Base-by-base conservation (phyloP, 768 basidiomycete genomes). In the Astraeus odoratus region DNA sequence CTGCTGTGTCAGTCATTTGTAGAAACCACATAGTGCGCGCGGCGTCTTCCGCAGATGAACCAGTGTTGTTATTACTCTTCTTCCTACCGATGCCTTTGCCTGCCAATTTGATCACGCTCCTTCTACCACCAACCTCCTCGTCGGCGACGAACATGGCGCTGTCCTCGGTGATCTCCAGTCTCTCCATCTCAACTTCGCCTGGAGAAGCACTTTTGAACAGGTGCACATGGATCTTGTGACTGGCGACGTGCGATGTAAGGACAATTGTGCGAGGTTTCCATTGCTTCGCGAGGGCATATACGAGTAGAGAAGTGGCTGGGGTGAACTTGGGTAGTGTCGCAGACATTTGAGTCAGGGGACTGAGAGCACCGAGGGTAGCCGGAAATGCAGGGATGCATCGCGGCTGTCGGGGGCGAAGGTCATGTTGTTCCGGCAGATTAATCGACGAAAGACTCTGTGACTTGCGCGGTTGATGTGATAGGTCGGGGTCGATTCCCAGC, bases 121-220 rank as follows among this genome's bases (percentile, higher is more conserved):
- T 57, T 38, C 68, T 65, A 3, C 75, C 72, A 8, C 67, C 69
- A 5, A 73, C 64, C 12, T 70, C 69, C 36, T 67, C 66, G 37
- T 85, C 86, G 0, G 84, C 75, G 18, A 90, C 76, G 50, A 81
- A 88, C 12, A 86, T 82, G 41, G 83, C 79, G 40, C 80, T 86
- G 26, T 83, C 77, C 53, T 85, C 83, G 47, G 81, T 81, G 52
- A 90, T 86, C 56, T 81, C 79, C 26, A 89, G 63, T 34, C 87
- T 70, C 60, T 90, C 85, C 5, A 87, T 50, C 61, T 90, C 87
- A 41, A 67, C 75, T 50, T 86, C 84, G 16, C 81, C 79, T 8
- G 70, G 61, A 9, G 66, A 65, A 4, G 72, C 51, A 8, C 74
- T 69, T 59, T 87, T 86, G 70, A 89, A 90, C 29, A 90, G 60